Evolutionary conservation across 2,329 filamentous ascomycete species (phyloP).

Genomic region (Verticillium nonalfalfae): DNA sequence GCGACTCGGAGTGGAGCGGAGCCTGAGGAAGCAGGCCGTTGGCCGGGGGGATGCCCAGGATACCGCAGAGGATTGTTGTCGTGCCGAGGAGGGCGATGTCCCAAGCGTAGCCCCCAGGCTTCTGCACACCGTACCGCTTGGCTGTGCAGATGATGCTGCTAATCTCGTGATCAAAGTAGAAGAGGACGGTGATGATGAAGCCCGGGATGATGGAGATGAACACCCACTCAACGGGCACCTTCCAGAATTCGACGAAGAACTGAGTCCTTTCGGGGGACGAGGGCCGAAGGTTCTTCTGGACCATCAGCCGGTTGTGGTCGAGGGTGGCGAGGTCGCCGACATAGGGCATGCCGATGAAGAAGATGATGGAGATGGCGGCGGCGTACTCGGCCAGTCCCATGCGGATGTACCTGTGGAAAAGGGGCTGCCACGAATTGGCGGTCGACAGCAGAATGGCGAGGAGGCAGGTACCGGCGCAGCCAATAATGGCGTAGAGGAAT

Average conservation of each 20-base stretch:
- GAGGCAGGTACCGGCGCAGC: conserved; percentile 56
- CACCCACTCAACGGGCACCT: conserved; percentile 51
- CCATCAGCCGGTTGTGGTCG: conserved; percentile 51
- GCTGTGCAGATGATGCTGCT: conserved; percentile 63
- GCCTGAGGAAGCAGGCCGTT: conserved; percentile 62
- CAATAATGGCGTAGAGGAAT: conserved; percentile 60
- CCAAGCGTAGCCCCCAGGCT: conserved; percentile 59
- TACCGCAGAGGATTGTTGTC: conserved; percentile 58
- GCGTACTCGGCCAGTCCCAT: conserved; percentile 58
- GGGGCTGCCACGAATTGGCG: conserved; percentile 53
- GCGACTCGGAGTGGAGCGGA: conserved; percentile 57
- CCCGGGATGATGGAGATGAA: conserved; percentile 57
- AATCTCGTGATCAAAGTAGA: conserved; percentile 66
- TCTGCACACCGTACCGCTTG: conserved; percentile 51
- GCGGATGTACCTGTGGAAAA: conserved; percentile 56
- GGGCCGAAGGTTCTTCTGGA: conserved; percentile 49
- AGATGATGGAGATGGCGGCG: conserved; percentile 58
- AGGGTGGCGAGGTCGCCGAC: conserved; percentile 51
- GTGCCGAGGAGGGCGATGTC: conserved; percentile 55
- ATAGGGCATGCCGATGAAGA: conserved; percentile 59
- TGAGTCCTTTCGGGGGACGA: conserved; percentile 44
- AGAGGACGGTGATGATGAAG: conserved; percentile 58
- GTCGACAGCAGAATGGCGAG: conserved; percentile 56
- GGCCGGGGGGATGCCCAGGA: conserved; percentile 59
- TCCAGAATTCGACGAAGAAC: conserved; percentile 61